Conservation (phyloP, 768 basidiomycete genomes). For the Collybia mongolica region DNA sequence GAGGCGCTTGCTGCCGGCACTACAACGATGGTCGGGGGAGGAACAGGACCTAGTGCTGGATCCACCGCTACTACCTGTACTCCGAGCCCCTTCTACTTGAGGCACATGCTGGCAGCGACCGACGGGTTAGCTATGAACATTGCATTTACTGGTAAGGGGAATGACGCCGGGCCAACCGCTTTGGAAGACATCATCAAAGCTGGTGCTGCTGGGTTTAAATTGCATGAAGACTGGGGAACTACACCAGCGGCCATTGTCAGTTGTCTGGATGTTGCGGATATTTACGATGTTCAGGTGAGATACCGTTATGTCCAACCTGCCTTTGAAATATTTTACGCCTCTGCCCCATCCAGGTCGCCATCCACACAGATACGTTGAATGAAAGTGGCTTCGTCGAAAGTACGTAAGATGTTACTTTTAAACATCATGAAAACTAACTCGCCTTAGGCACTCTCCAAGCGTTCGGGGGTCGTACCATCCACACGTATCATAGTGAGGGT, state of each 20-base stretch:
- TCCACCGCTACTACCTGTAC: slow-evolving; percentile 96
- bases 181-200: slow-evolving; percentile 36
- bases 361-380: slow-evolving; percentile 96
- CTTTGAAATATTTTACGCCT: background rate
- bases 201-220: slow-evolving; percentile 65
- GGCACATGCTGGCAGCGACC: slow-evolving; percentile 88
- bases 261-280: slow-evolving; percentile 79
- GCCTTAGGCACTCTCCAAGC: slow-evolving; percentile 81
- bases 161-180: slow-evolving; percentile 75
- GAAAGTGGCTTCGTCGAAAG: slow-evolving; percentile 98
- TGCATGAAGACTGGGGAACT: slow-evolving; percentile 97
- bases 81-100: slow-evolving; percentile 85
- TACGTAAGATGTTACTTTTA: slow-evolving; percentile 31
- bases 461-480: slow-evolving; percentile 88
- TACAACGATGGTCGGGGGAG: slow-evolving; percentile 95
- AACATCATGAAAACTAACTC: background rate
- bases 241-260: slow-evolving; percentile 82
- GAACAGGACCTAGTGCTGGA: slow-evolving; percentile 90
- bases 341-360: slow-evolving; percentile 59
- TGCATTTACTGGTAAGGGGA: slow-evolving; percentile 95
- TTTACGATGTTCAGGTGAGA: slow-evolving; percentile 89
- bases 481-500: slow-evolving; percentile 97
- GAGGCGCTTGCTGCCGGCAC: slow-evolving; percentile 84
- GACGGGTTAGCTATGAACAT: slow-evolving; percentile 91
- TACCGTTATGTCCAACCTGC: background rate